Conservation (phyloP, 306 rosid genomes). For the Fragaria nilgerrensis region DNA sequence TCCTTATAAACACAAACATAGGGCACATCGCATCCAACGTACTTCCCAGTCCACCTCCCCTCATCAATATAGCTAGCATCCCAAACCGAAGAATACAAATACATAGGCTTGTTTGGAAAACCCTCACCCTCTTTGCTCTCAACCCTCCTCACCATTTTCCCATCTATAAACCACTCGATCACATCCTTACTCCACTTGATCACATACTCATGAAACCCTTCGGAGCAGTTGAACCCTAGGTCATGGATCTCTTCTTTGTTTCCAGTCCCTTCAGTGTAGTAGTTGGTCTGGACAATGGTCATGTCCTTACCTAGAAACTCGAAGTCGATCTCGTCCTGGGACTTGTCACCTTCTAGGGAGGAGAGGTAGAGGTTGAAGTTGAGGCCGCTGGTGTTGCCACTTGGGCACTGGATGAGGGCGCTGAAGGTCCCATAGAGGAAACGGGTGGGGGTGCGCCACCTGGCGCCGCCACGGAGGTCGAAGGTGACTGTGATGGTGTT, state of each 20-base stretch:
- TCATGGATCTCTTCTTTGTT: conserved; percentile 41
- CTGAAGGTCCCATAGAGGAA: conserved; percentile 55
- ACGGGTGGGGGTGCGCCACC: conserved; percentile 55
- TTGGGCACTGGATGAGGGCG: conserved; percentile 45
- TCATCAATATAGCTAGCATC: conserved; percentile 50
- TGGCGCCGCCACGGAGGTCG: conserved; percentile 65
- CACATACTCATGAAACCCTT: conserved; percentile 52
- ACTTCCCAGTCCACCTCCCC: conserved; percentile 58
- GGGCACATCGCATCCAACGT: conserved; percentile 47
- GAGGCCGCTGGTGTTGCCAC: conserved; percentile 54
- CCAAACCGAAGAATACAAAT: conserved; percentile 64
- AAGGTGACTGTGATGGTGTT: conserved; percentile 55
- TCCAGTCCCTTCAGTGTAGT: conserved; percentile 37
- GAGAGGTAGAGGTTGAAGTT: conserved; percentile 69
- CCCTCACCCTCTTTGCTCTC: conserved; percentile 36
- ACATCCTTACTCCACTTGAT: conserved; percentile 40
- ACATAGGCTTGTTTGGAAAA: conserved; percentile 51
- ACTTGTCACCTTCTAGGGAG: conserved; percentile 56
- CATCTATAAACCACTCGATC: conserved; percentile 64
- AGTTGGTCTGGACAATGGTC: conserved; percentile 48
- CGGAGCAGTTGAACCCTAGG: conserved; percentile 47
- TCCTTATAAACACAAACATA: conserved; percentile 64
- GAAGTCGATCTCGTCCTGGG: conserved; percentile 73
- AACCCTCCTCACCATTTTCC: conserved; percentile 44
- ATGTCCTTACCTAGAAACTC: conserved; percentile 55